A percentile compares a stretch with the other conserved stretches of the same genome.
Evolutionary conservation across 2,329 filamentous ascomycete genomes (phyloP).

Genomic region (Clonostachys sp.): DNA sequence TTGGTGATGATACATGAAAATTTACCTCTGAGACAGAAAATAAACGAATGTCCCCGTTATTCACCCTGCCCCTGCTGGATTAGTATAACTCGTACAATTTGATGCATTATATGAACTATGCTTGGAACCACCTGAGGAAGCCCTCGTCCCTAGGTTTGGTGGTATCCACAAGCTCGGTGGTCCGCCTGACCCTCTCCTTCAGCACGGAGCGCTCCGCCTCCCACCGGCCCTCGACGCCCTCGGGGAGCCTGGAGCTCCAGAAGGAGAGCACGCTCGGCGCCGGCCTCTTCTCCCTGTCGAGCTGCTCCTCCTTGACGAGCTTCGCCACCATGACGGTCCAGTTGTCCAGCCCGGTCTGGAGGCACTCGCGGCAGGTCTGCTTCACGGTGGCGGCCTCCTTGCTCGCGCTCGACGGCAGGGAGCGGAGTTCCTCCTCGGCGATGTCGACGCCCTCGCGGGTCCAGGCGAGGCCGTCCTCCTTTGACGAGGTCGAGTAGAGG

Average conservation of each 20-base stretch:
- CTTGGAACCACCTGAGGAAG: conserved; percentile 31
- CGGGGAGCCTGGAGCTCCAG: conserved; percentile 18
- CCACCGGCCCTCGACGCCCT: conserved; percentile 40
- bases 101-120: conserved; percentile 11
- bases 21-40: no score
- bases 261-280: conserved; percentile 25
- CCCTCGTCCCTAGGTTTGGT: conserved; percentile 27
- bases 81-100: no score
- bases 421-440: conserved; percentile 64
- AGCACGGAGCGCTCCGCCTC: conserved; percentile 50
- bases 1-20: no score
- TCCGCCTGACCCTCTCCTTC: conserved; percentile 43
- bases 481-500: conserved; percentile 60
- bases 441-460: conserved; percentile 82
- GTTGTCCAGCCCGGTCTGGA: conserved; percentile 71
- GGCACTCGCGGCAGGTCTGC: conserved; percentile 70
- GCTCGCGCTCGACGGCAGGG: conserved; percentile 18
- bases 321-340: conserved; percentile 77
- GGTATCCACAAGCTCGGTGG: conserved; percentile 47
- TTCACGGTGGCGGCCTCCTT: conserved; percentile 10
- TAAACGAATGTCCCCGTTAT: no score
- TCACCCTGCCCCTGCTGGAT: no score
- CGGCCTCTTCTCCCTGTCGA: conserved; percentile 17
- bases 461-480: conserved; percentile 78
- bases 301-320: conserved; percentile 47